Percentiles rank a stretch among this genome's conserved stretches.
phyloP scores from a whole-genome alignment of 345 rosid species.

The Linum usitatissimum region DNA sequence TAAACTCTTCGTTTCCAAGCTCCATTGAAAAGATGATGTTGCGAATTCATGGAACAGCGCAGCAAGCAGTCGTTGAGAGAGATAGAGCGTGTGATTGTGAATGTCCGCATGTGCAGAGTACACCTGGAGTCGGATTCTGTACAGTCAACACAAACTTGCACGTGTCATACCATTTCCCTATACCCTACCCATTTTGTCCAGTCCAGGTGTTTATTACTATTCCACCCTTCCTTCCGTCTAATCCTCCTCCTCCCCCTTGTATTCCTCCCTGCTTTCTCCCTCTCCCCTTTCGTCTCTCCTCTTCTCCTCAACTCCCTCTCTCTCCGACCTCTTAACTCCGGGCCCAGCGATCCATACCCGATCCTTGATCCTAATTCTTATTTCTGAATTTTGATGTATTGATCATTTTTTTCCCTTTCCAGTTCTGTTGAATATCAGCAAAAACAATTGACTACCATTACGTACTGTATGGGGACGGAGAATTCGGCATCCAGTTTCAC shows the following conservation, averaged over 20 bases:
- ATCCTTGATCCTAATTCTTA: background rate
- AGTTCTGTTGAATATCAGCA: no score
- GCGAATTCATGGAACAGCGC: conserved; percentile 15
- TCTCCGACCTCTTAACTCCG: background rate
- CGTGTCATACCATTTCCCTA: conserved; percentile 26
- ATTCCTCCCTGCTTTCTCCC: background rate
- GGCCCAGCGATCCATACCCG: background rate
- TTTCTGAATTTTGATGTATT: conserved; percentile 14
- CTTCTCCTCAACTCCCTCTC: background rate
- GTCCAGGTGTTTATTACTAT: conserved; percentile 18
- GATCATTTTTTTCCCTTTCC: background rate
- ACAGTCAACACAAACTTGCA: conserved; percentile 15
- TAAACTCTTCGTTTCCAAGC: no score
- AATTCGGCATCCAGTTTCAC: conserved; percentile 19
- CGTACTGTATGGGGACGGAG: conserved; percentile 31
- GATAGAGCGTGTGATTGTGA: background rate
- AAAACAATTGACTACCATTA: background rate
- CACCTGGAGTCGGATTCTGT: conserved; percentile 12
- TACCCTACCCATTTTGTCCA: conserved; percentile 17
- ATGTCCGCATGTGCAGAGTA: conserved; percentile 33
- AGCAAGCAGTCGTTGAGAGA: conserved; percentile 38
- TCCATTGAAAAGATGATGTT: background rate
- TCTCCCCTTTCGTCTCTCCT: background rate
- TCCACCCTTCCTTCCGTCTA: background rate
- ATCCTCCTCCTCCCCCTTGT: background rate